A percentile compares a stretch with the other conserved stretches of the same genome.
phyloP scores from a whole-genome alignment of 1,284 basidiomycete genomes.

The Malassezia caprae region DNA sequence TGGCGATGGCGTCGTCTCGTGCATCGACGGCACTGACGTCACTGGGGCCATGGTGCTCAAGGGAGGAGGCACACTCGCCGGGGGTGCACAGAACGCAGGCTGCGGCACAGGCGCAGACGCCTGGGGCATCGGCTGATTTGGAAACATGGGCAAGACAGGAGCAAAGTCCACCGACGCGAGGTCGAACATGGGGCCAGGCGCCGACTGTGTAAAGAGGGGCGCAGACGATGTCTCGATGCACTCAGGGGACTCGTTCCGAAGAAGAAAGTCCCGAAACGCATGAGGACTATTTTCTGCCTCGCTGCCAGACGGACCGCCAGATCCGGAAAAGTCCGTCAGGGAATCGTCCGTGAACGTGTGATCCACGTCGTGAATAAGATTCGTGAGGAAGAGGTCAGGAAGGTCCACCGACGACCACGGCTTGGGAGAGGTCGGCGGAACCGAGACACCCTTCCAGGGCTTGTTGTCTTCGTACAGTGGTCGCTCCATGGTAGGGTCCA shows the following conservation, averaged over 20 bases:
- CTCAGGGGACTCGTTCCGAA: not conserved
- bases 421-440: conserved; percentile 1
- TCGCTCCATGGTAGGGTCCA: not conserved
- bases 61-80: not conserved
- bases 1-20: not conserved
- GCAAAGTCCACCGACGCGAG: not conserved
- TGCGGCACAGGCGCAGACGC: not conserved
- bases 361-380: conserved; percentile 10
- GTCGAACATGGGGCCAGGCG: not conserved
- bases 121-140: not conserved
- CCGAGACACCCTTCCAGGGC: not conserved
- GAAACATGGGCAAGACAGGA: not conserved
- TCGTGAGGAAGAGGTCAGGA: conserved; percentile 18
- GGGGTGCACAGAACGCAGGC: not conserved
- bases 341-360: conserved; percentile 4
- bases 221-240: not conserved
- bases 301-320: not conserved
- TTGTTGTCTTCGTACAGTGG: not conserved
- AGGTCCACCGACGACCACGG: conserved; percentile 14
- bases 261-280: conserved; percentile 15
- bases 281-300: conserved; percentile 8
- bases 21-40: not conserved
- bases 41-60: not conserved
- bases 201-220: not conserved
- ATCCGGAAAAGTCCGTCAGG: conserved; percentile 9